Conservation (phyloP, 2,329 filamentous ascomycete species). For the Aureobasidium sp. region DNA sequence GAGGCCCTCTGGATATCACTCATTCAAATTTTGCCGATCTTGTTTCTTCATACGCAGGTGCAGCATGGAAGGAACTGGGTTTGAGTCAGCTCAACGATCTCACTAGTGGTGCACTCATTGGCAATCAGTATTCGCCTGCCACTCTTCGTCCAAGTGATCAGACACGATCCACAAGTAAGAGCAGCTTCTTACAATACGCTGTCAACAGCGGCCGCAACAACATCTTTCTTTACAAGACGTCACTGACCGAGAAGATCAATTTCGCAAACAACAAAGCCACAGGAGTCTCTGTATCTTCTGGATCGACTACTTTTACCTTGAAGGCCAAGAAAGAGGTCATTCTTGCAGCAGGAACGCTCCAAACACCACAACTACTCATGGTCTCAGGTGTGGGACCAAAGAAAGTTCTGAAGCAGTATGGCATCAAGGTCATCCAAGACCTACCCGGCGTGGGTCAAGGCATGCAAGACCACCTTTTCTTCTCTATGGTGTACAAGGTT, state of each 20-base stretch:
- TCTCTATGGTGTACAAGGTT: slow-evolving; percentile 35
- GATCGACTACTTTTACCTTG: slow-evolving; percentile 39
- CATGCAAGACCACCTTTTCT: slow-evolving; percentile 38
- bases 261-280: slow-evolving; percentile 33
- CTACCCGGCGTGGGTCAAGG: slow-evolving; percentile 34
- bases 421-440: slow-evolving; percentile 33
- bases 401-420: slow-evolving; percentile 35
- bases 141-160: slow-evolving; percentile 31
- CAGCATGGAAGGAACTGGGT: slow-evolving; percentile 32
- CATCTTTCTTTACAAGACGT: slow-evolving; percentile 31
- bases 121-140: slow-evolving; percentile 23
- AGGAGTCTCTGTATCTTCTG: slow-evolving; percentile 32
- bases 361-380: slow-evolving; percentile 26
- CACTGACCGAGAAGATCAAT: slow-evolving; percentile 35
- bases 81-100: slow-evolving; percentile 36
- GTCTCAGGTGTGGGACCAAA: slow-evolving; percentile 34
- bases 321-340: slow-evolving; percentile 40
- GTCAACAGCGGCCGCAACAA: slow-evolving; percentile 25
- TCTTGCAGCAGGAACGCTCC: slow-evolving; percentile 32
- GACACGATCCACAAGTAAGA: slow-evolving; percentile 30
- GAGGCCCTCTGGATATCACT: slow-evolving; percentile 32
- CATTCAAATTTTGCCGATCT: slow-evolving; percentile 21
- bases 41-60: slow-evolving; percentile 2
- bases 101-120: slow-evolving; percentile 29
- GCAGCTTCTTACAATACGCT: slow-evolving; percentile 31